Base-by-base conservation (phyloP, 805 yeast species). In the Jamesozyma spencerorum region DNA sequence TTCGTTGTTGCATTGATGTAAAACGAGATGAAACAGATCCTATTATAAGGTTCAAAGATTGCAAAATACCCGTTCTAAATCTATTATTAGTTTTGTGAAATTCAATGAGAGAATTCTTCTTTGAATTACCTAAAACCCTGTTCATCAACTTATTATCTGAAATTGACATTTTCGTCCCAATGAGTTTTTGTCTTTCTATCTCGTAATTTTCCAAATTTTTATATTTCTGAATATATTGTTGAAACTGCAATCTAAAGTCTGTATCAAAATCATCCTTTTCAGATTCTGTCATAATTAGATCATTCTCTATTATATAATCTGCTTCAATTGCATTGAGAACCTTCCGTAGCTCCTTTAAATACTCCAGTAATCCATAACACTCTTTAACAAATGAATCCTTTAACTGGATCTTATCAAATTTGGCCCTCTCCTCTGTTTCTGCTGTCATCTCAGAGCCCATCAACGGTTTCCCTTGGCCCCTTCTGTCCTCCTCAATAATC, bases 181-280 rank as follows among this genome's bases (percentile, higher is more conserved):
- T 53, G 15, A 55, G 35, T 20, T 50, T 44, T 6, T 51, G 53
- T 44, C 83, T 62, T 41, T 70, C 66, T 4, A 51, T 47, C 53
- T 81, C 85, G 47, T 80, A 76, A 2, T 64, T 59, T 42, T 72
- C 76, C 37, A 75, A 53, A 39, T 65, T 54, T 43, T 70, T 72
- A 36, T 75, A 64, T 50, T 75, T 70, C 42, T 72, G 74, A 44
- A 69, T 69, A 47, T 74, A 63, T 42, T 69, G 68, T 47, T 74
- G 79, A 35, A 77, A 49, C 51, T 74, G 72, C 18, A 69, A 50
- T 42, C 75, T 68, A 33, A 75, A 65, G 43, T 75, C 77, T 36
- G 74, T 71, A 47, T 77, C 83, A 18, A 78, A 66, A 29, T 68
- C 66, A 44, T 75, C 75, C 49, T 76, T 73, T 31, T 76, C 79